These are phyloP conservation scores for Calonectria pauciramosa DNA, from an alignment of 2,329 filamentous ascomycete species.

Conservation along the genomic window DNA sequence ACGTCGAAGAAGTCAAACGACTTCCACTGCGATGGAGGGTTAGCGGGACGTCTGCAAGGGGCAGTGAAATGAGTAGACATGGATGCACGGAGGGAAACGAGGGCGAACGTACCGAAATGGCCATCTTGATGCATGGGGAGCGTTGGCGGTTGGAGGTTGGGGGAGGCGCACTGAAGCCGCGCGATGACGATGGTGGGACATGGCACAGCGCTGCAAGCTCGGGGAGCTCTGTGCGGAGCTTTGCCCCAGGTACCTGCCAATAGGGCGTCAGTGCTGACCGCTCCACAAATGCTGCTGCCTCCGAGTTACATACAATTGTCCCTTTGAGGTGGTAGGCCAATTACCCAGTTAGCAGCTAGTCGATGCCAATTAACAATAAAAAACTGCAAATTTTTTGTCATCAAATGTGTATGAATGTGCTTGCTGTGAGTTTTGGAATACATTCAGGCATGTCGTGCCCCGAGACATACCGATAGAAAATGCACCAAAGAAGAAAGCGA, in stretches of 20 bases:
- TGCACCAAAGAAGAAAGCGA: not conserved
- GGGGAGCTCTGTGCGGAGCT: conserved; percentile 42
- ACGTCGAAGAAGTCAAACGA: conserved; percentile 99
- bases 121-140: conserved; percentile 50
- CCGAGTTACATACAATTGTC: not conserved
- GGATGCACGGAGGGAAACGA: not conserved
- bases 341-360: not conserved
- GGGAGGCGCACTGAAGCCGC: conserved; percentile 36
- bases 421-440: not conserved
- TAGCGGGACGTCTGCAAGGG: not conserved
- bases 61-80: rapidly evolving
- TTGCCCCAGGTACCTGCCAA: conserved; percentile 19
- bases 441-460: not conserved
- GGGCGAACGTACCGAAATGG: conserved; percentile 49
- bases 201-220: conserved; percentile 26
- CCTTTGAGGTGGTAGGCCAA: not conserved
- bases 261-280: not conserved
- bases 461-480: not conserved
- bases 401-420: not conserved
- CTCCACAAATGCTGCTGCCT: not conserved
- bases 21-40: conserved; percentile 81
- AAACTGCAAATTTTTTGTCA: not conserved
- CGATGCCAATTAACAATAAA: too few species aligned
- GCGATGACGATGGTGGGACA: conserved; percentile 51
- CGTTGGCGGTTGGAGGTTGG: conserved; percentile 32